phyloP scores from a whole-genome alignment of 495 filamentous ascomycete species.

The Xylaria scruposa region DNA sequence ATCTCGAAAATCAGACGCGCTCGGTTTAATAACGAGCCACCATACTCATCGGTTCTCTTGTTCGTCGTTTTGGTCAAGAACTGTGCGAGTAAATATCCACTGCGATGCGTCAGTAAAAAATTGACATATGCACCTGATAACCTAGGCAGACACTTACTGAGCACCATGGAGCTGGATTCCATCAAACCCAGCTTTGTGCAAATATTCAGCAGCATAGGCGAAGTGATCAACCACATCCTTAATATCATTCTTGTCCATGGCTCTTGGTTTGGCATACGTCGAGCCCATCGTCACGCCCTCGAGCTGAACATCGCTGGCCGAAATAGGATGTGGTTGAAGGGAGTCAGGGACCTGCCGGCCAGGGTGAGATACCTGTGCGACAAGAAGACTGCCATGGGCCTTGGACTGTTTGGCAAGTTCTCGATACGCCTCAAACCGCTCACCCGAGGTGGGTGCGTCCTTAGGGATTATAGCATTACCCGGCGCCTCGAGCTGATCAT shows the following conservation, averaged over 20 bases:
- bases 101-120: conserved; percentile 7
- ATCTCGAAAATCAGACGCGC: conserved; percentile 63
- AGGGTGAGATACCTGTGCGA: conserved; percentile 67
- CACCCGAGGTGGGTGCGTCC: conserved; percentile 52
- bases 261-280: conserved; percentile 35
- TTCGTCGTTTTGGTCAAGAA: conserved; percentile 69
- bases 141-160: conserved; percentile 39
- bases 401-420: conserved; percentile 57
- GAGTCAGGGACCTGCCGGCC: conserved; percentile 61
- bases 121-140: background rate
- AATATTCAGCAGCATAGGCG: conserved; percentile 62
- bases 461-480: conserved; percentile 65
- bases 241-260: conserved; percentile 60
- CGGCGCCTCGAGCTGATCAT: conserved; percentile 62
- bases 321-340: conserved; percentile 62
- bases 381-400: conserved; percentile 60
- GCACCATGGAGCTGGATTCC: conserved; percentile 64
- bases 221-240: conserved; percentile 56
- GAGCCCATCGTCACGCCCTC: conserved; percentile 36
- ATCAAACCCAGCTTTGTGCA: conserved; percentile 64
- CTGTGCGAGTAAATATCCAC: conserved; percentile 69
- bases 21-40: conserved; percentile 63
- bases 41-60: conserved; percentile 66
- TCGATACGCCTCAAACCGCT: conserved; percentile 65
- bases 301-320: conserved; percentile 64